Evolutionary conservation across 139 green algal species (phyloP).

Genomic region (Nannochloris sp.): DNA sequence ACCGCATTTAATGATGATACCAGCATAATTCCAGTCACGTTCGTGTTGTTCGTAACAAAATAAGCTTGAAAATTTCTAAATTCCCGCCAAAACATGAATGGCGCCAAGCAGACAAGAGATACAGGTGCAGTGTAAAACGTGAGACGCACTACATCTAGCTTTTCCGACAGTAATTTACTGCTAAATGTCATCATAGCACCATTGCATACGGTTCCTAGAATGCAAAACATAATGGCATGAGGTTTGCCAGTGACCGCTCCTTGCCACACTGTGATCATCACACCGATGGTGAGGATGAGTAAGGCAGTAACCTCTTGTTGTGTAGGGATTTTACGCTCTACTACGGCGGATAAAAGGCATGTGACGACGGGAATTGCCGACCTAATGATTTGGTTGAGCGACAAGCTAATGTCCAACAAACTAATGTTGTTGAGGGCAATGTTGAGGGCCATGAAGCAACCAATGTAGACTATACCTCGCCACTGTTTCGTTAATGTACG

Average conservation of each 20-base stretch:
- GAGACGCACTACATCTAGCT: slow-evolving; percentile 62
- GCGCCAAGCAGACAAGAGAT: slow-evolving; percentile 35
- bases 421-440: slow-evolving; percentile 53
- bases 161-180: slow-evolving; percentile 44
- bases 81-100: slow-evolving; percentile 48
- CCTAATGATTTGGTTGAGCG: slow-evolving; percentile 58
- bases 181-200: slow-evolving; percentile 52
- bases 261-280: slow-evolving; percentile 53
- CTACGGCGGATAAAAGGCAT: slow-evolving; percentile 36
- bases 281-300: slow-evolving; percentile 40
- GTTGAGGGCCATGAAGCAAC: slow-evolving; percentile 48
- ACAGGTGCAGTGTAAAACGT: slow-evolving; percentile 76
- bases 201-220: slow-evolving; percentile 40
- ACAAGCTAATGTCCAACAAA: slow-evolving; percentile 42
- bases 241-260: slow-evolving; percentile 27
- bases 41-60: neutral
- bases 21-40: neutral
- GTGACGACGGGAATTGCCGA: slow-evolving; percentile 48
- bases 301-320: slow-evolving; percentile 26
- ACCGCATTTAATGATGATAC: neutral
- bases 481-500: slow-evolving; percentile 41
- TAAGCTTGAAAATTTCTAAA: slow-evolving; percentile 12
- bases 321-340: slow-evolving; percentile 38
- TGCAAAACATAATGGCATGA: slow-evolving; percentile 35
- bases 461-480: slow-evolving; percentile 43